These are phyloP conservation scores for Lentinula lateritia DNA, from an alignment of 768 basidiomycete species.

Conservation along the genomic window DNA sequence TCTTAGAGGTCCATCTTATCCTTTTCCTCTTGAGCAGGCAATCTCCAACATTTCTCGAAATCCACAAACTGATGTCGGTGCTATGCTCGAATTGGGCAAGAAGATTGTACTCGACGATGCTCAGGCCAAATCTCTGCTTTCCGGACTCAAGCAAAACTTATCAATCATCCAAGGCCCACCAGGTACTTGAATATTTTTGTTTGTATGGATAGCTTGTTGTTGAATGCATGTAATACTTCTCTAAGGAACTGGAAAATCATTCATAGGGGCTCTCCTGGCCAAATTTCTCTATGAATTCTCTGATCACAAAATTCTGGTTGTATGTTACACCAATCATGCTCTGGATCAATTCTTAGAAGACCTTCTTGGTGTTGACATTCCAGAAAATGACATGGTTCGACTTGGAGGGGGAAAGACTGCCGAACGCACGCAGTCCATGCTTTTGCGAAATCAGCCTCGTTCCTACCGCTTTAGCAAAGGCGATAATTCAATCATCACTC, in stretches of 20 bases:
- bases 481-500: neutral
- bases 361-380: constrained; percentile 56
- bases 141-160: constrained; percentile 50
- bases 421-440: constrained; percentile 35
- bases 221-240: neutral
- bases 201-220: neutral
- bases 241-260: constrained; percentile 69
- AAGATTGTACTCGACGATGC: constrained; percentile 45
- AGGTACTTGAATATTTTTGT: constrained; percentile 28
- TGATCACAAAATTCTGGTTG: constrained; percentile 50
- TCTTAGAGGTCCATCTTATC: constrained; percentile 5
- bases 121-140: constrained; percentile 41
- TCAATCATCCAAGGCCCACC: constrained; percentile 70
- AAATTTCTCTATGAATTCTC: constrained; percentile 51
- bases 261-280: constrained; percentile 62
- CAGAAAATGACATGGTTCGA: constrained; percentile 42
- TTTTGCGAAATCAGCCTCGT: constrained; percentile 33
- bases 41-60: constrained; percentile 23
- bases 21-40: constrained; percentile 15
- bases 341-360: constrained; percentile 66
- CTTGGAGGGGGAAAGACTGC: constrained; percentile 51
- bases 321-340: constrained; percentile 73
- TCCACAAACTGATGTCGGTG: constrained; percentile 34
- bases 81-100: constrained; percentile 28
- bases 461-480: constrained; percentile 18